These are phyloP conservation scores for Fusarium nisikadoi DNA, from an alignment of 2,329 filamentous ascomycete species.

Conservation along the genomic window DNA sequence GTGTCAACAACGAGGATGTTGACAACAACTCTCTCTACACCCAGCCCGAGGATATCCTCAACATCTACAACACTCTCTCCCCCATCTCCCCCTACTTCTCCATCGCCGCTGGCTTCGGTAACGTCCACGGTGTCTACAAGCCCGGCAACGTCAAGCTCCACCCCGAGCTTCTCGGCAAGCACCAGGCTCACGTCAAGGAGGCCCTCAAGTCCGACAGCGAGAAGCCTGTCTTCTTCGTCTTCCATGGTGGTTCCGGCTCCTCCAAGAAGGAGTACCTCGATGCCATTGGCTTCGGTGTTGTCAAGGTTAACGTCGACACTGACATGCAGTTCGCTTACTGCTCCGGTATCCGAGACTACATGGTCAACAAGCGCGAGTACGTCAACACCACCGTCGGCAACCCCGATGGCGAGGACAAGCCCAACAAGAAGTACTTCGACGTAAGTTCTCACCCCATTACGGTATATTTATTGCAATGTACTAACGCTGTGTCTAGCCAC, in stretches of 20 bases:
- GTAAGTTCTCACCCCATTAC: conserved; percentile 46
- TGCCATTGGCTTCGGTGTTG: conserved; percentile 91
- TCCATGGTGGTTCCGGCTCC: conserved; percentile 97
- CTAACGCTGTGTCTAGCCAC: conserved; percentile 64
- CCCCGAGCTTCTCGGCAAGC: conserved; percentile 95
- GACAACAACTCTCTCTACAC: conserved; percentile 98
- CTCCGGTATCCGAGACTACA: conserved; percentile 91
- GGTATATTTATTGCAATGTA: neutral
- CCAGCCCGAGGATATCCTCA: conserved; percentile 94
- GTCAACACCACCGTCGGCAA: conserved; percentile 88
- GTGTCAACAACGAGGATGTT: conserved; percentile 97
- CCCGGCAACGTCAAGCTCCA: conserved; percentile 96
- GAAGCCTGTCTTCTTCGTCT: conserved; percentile 99
- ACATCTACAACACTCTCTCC: conserved; percentile 87
- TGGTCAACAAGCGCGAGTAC: conserved; percentile 96
- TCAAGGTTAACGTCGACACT: conserved; percentile 99
- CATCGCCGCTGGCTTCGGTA: conserved; percentile 97
- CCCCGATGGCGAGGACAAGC: conserved; percentile 95
- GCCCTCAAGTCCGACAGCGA: conserved; percentile 76
- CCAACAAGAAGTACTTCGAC: conserved; percentile 97
- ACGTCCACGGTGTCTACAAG: conserved; percentile 99
- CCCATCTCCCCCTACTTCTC: conserved; percentile 96
- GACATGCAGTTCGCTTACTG: conserved; percentile 98
- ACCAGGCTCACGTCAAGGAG: conserved; percentile 91
- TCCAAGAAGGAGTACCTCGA: conserved; percentile 89